These are phyloP conservation scores for Phycomyces nitens DNA, from an alignment of 192 early-diverging fungal genomes.

Conservation along the genomic window DNA sequence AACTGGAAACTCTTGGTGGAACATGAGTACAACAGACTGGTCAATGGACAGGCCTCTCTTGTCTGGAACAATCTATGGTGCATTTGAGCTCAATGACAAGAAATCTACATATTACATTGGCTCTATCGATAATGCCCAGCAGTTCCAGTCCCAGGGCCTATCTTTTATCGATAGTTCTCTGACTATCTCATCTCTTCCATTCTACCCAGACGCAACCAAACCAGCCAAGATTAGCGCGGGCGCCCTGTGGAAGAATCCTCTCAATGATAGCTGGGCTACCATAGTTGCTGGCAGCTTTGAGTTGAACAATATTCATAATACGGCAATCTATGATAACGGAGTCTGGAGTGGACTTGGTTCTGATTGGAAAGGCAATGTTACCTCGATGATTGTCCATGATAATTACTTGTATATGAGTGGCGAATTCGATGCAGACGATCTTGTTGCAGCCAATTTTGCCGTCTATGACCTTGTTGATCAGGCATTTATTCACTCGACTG, in stretches of 20 bases:
- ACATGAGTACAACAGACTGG: not conserved
- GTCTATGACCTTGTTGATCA: slow-evolving; percentile 50
- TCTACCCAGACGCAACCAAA: slow-evolving; percentile 5
- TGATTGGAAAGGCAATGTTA: slow-evolving; percentile 47
- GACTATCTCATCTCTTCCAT: slow-evolving; percentile 4
- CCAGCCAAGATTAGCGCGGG: slow-evolving; percentile 41
- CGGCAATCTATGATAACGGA: slow-evolving; percentile 44
- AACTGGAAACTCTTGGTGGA: slow-evolving; percentile 24
- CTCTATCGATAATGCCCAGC: slow-evolving; percentile 16
- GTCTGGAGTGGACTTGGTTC: slow-evolving; percentile 42
- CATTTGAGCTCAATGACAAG: not conserved
- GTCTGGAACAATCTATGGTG: slow-evolving; percentile 15
- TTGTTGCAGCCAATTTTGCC: slow-evolving; percentile 23
- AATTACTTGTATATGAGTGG: slow-evolving; percentile 60
- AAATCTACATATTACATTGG: slow-evolving; percentile 16
- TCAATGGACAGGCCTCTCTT: slow-evolving; percentile 2
- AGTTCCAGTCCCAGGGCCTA: slow-evolving; percentile 12
- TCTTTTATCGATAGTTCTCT: slow-evolving; percentile 7
- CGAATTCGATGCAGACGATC: slow-evolving; percentile 31
- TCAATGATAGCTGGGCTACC: slow-evolving; percentile 25
- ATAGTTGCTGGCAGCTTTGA: slow-evolving; percentile 57
- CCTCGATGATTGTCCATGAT: slow-evolving; percentile 44
- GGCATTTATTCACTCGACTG: slow-evolving; percentile 19
- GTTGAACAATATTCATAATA: slow-evolving; percentile 39
- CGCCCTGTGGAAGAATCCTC: slow-evolving; percentile 48